These are phyloP conservation scores for Canna indica DNA, from an alignment of 176 grass and related monocot species.

Conservation along the genomic window DNA sequence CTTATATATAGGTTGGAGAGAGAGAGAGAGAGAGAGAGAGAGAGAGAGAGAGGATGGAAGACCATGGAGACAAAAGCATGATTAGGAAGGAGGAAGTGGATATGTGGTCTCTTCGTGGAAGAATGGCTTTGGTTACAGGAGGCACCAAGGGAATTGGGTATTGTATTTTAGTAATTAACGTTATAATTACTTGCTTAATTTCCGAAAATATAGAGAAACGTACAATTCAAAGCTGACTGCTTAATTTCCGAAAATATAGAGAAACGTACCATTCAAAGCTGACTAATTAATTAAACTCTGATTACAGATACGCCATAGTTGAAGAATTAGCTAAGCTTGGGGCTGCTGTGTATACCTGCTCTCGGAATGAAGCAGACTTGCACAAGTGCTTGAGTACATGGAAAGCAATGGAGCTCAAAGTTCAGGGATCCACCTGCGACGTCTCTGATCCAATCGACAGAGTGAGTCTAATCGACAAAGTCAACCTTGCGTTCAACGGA, in stretches of 20 bases:
- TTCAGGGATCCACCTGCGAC: conserved; percentile 35
- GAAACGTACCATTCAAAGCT: background rate
- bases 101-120: background rate
- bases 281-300: background rate
- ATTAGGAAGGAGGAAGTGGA: no score
- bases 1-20: no score
- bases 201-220: background rate
- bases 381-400: conserved; percentile 23
- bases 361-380: conserved; percentile 24
- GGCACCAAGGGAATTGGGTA: conserved; percentile 15
- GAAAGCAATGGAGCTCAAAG: background rate
- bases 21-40: no score
- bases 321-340: conserved; percentile 34
- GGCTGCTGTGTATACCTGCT: conserved; percentile 35
- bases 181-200: background rate
- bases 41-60: no score
- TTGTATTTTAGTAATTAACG: background rate
- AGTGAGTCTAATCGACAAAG: conserved; percentile 19
- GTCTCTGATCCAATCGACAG: conserved; percentile 25
- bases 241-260: background rate
- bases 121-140: background rate
- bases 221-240: background rate
- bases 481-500: conserved; percentile 20
- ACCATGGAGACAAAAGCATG: no score
- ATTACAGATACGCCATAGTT: conserved; percentile 27